These are phyloP conservation scores for Teunomyces stri DNA, from an alignment of 805 yeast genomes.

Conservation along the genomic window DNA sequence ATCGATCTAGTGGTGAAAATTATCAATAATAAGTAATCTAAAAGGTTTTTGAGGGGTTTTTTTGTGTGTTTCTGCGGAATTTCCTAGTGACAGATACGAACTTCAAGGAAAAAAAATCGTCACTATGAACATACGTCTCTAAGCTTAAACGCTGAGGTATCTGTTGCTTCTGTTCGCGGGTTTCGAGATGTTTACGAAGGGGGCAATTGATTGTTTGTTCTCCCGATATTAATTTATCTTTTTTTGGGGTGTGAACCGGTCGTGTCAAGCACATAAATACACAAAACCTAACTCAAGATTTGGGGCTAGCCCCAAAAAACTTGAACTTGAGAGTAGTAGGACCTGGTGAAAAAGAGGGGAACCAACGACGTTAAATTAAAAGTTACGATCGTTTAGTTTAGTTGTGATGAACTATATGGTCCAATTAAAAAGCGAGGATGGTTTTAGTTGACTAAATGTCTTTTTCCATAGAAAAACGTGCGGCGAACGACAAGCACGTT, in stretches of 20 bases:
- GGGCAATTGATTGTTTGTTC: background rate
- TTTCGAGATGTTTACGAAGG: background rate
- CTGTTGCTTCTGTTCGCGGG: background rate
- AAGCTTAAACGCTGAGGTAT: background rate
- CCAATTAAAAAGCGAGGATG: too few relatives aligned
- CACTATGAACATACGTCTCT: slow-evolving; percentile 2
- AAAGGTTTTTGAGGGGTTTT: background rate
- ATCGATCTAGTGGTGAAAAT: too few relatives aligned
- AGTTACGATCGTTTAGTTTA: too few relatives aligned
- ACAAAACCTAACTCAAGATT: background rate
- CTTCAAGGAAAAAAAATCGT: background rate
- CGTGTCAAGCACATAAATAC: slow-evolving; percentile 1
- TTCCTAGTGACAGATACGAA: background rate
- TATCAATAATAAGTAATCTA: background rate
- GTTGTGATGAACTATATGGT: too few relatives aligned
- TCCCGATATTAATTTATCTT: background rate
- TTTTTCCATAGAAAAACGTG: too few relatives aligned
- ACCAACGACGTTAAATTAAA: too few relatives aligned
- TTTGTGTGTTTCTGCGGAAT: background rate
- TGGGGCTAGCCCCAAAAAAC: too few relatives aligned
- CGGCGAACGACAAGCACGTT: too few relatives aligned
- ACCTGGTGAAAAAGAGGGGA: too few relatives aligned
- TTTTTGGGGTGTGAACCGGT: slow-evolving; percentile 1
- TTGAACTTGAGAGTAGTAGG: too few relatives aligned
- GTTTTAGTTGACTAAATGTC: too few relatives aligned